Conservation (phyloP, 2,329 filamentous ascomycete species). For the Aspergillus thermomutatus region DNA sequence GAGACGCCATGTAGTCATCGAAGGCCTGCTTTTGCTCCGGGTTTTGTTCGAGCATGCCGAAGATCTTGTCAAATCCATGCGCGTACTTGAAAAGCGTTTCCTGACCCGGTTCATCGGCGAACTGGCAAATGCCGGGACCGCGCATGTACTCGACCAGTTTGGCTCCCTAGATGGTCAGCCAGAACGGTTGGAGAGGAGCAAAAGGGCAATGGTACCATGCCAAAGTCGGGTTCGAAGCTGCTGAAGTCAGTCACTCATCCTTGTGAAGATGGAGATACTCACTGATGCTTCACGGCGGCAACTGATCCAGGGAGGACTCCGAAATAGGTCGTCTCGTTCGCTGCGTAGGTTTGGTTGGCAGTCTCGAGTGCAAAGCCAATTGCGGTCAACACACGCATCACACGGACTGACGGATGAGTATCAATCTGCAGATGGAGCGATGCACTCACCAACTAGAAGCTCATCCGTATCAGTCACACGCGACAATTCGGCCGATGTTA, state of each 20-base stretch:
- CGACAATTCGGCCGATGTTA: constrained; percentile 10
- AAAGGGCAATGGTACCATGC: constrained; percentile 3
- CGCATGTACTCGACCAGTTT: constrained; percentile 17
- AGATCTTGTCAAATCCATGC: constrained; percentile 14
- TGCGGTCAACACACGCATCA: constrained; percentile 17
- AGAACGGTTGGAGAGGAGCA: background rate
- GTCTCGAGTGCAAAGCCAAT: constrained; percentile 15
- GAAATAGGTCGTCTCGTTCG: constrained; percentile 15
- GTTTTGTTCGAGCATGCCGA: constrained; percentile 15
- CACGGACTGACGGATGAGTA: constrained; percentile 6
- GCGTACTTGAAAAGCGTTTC: constrained; percentile 14
- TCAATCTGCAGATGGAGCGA: background rate
- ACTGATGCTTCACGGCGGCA: constrained; percentile 17
- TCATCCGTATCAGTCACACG: constrained; percentile 6
- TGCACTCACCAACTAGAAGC: constrained; percentile 8
- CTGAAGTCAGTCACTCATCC: background rate
- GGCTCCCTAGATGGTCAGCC: background rate
- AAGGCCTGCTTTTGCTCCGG: constrained; percentile 16
- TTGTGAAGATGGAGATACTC: background rate
- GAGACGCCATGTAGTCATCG: constrained; percentile 17
- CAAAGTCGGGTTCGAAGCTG: constrained; percentile 8
- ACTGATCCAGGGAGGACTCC: constrained; percentile 14
- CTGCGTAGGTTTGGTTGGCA: constrained; percentile 14
- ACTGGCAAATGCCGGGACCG: constrained; percentile 10
- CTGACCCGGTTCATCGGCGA: constrained; percentile 3